These are phyloP conservation scores for Boletellus emodensis DNA, from an alignment of 768 basidiomycete species.

Conservation along the genomic window DNA sequence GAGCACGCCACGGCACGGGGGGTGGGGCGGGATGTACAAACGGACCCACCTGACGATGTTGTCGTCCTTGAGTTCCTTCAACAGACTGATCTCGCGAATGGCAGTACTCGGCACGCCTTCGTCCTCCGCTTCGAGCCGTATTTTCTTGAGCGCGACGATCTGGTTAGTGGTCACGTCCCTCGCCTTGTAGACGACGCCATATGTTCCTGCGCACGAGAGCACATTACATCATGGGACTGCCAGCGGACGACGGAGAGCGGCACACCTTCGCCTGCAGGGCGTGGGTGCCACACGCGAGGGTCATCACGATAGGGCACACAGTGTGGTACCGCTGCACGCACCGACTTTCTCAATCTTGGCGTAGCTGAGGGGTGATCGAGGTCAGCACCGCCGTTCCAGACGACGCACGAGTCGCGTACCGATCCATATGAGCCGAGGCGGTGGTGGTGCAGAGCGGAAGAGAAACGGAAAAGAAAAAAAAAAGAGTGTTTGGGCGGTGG, in stretches of 20 bases:
- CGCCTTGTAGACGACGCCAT: conserved; percentile 98
- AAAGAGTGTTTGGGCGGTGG: conserved; percentile 7
- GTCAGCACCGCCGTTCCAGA: conserved; percentile 16
- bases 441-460: conserved; percentile 4
- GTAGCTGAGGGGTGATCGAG: conserved; percentile 56
- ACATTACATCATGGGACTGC: conserved; percentile 3
- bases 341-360: conserved; percentile 98
- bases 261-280: conserved; percentile 42
- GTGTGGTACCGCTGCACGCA: conserved; percentile 44
- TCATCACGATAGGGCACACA: conserved; percentile 8
- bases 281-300: conserved; percentile 16
- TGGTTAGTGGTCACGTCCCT: conserved; percentile 72
- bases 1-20: conserved; percentile 2
- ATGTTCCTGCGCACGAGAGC: conserved; percentile 64
- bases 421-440: conserved; percentile 27
- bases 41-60: conserved; percentile 80
- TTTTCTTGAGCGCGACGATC: conserved; percentile 98
- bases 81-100: conserved; percentile 93
- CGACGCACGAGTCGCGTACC: conserved; percentile 23
- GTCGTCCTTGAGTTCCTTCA: conserved; percentile 95
- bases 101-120: conserved; percentile 98
- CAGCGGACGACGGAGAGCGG: not conserved
- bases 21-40: not conserved
- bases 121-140: conserved; percentile 95
- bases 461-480: not conserved